phyloP scores from a whole-genome alignment of 352 stramenopile species.

The Globisporangium cederbergense region DNA sequence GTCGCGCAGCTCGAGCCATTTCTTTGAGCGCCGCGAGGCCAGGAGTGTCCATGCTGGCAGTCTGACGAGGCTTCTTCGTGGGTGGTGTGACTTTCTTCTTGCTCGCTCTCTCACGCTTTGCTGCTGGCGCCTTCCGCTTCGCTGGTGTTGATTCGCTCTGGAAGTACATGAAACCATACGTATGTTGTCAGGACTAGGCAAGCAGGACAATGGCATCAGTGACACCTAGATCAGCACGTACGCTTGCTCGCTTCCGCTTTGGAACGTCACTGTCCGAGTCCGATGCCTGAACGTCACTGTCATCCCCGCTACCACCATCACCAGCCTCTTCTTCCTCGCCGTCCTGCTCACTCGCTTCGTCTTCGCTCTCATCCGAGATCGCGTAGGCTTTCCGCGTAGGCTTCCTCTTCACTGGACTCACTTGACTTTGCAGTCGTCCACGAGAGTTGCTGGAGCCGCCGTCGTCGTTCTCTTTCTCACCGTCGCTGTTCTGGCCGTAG shows the following conservation, averaged over 20 bases:
- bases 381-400: conserved; percentile 22
- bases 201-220: neutral
- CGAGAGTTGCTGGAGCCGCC: neutral
- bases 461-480: conserved; percentile 1
- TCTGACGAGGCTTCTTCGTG: conserved; percentile 24
- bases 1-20: conserved; percentile 55
- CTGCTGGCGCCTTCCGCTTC: conserved; percentile 8
- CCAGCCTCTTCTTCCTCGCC: conserved; percentile 16
- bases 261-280: conserved; percentile 8
- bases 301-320: conserved; percentile 16
- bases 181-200: neutral
- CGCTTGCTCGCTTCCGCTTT: conserved; percentile 24
- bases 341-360: conserved; percentile 18
- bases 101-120: conserved; percentile 18
- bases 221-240: conserved; percentile 12
- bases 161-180: neutral
- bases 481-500: conserved; percentile 5
- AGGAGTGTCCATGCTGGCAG: conserved; percentile 26
- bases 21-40: conserved; percentile 66
- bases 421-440: neutral
- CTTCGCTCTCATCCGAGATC: conserved; percentile 34
- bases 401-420: conserved; percentile 24
- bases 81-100: conserved; percentile 14
- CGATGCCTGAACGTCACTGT: conserved; percentile 18
- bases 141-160: conserved; percentile 2